Conservation (phyloP, 495 filamentous ascomycete genomes). For the Xylaria palmicola region DNA sequence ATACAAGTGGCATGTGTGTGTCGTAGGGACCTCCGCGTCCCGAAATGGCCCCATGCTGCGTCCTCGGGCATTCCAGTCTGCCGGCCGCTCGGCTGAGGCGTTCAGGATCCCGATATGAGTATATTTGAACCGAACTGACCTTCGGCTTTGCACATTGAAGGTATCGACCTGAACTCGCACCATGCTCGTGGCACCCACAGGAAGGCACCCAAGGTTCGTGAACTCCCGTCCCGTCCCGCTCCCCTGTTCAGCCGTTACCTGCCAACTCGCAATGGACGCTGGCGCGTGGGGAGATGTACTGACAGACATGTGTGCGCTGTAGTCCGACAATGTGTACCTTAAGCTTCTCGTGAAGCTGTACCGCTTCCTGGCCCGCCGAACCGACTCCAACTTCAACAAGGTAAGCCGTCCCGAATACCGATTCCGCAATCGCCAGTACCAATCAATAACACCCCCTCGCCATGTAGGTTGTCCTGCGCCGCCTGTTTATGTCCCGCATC, state of each 20-base stretch:
- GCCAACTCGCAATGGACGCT: not conserved
- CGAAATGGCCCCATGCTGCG: constrained; percentile 41
- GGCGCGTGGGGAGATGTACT: not conserved
- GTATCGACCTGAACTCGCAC: constrained; percentile 75
- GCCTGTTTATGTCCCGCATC: constrained; percentile 95
- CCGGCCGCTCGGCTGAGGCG: constrained; percentile 12
- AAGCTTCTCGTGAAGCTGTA: constrained; percentile 98
- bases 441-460: not conserved
- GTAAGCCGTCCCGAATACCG: constrained; percentile 45
- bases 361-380: constrained; percentile 95
- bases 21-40: constrained; percentile 2
- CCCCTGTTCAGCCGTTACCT: not conserved
- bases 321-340: constrained; percentile 93
- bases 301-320: not conserved
- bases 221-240: constrained; percentile 12
- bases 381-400: constrained; percentile 96
- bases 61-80: constrained; percentile 13
- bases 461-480: constrained; percentile 63
- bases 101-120: constrained; percentile 16
- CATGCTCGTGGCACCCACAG: constrained; percentile 85
- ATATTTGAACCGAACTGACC: constrained; percentile 51
- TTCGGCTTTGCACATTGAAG: constrained; percentile 43
- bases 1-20: constrained; percentile 21
- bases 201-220: constrained; percentile 73
- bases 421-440: not conserved